Percentiles rank a stretch among this genome's conserved stretches.
These are phyloP conservation scores for Pisolithus albus DNA, from an alignment of 768 basidiomycete species.

Conservation along the genomic window DNA sequence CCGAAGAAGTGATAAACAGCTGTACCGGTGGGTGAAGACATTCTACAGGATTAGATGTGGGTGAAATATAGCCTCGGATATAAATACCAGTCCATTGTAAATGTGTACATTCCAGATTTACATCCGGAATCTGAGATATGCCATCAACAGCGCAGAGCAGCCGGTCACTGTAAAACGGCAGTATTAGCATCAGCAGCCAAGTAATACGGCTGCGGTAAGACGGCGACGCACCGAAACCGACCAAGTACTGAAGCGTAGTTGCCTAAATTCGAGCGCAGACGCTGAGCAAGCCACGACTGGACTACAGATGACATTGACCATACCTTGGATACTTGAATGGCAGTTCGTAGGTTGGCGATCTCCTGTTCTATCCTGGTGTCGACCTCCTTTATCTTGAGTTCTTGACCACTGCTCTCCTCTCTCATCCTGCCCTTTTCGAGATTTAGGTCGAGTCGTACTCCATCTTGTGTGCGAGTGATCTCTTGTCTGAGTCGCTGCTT, in stretches of 20 bases:
- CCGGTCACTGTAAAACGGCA: constrained; percentile 55
- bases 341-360: constrained; percentile 77
- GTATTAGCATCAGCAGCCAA: constrained; percentile 6
- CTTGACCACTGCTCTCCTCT: constrained; percentile 86
- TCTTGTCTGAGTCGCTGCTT: constrained; percentile 92
- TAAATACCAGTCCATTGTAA: not conserved
- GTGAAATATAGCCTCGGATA: not conserved
- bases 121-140: constrained; percentile 68
- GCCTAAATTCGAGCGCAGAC: constrained; percentile 38
- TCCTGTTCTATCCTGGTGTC: constrained; percentile 96
- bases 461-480: constrained; percentile 85
- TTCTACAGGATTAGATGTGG: not conserved
- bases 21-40: not conserved
- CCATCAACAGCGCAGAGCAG: constrained; percentile 81
- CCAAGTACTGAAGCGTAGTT: constrained; percentile 80
- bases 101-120: constrained; percentile 10
- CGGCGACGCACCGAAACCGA: constrained; percentile 66
- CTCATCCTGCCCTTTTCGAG: constrained; percentile 94
- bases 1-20: not conserved
- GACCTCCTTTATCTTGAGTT: constrained; percentile 95
- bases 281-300: not conserved
- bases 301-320: constrained; percentile 7
- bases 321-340: constrained; percentile 82
- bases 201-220: not conserved
- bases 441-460: constrained; percentile 91